These are phyloP conservation scores for Acrocalymma vagum DNA, from an alignment of 2,329 filamentous ascomycete genomes.

Conservation along the genomic window DNA sequence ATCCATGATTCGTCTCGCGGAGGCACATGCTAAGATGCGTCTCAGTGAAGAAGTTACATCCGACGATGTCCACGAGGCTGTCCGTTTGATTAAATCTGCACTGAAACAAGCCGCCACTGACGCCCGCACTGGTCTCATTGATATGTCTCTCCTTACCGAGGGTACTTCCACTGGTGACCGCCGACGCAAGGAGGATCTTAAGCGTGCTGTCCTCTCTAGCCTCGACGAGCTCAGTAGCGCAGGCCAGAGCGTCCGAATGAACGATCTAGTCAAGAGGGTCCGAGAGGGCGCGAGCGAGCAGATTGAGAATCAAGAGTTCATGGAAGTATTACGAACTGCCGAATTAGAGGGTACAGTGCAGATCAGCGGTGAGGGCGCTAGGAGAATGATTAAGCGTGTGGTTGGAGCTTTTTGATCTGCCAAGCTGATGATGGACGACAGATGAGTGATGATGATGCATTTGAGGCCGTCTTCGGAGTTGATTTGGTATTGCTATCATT, in stretches of 20 bases:
- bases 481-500: too few species aligned
- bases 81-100: conserved; percentile 90
- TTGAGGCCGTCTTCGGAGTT: too few species aligned
- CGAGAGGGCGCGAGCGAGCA: conserved; percentile 64
- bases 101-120: conserved; percentile 98
- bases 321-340: conserved; percentile 78
- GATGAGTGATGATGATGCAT: too few species aligned
- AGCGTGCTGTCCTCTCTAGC: conserved; percentile 75
- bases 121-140: conserved; percentile 86
- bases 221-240: conserved; percentile 79
- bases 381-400: conserved; percentile 82
- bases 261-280: conserved; percentile 78
- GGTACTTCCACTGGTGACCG: conserved; percentile 91
- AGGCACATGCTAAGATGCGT: conserved; percentile 98
- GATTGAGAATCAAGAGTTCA: conserved; percentile 82
- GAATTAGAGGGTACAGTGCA: conserved; percentile 87
- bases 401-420: conserved; percentile 40
- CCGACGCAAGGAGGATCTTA: conserved; percentile 82
- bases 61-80: conserved; percentile 87
- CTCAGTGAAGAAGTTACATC: conserved; percentile 78
- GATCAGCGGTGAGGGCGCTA: conserved; percentile 82
- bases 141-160: conserved; percentile 95
- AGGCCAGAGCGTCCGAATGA: conserved; percentile 72
- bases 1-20: conserved; percentile 95
- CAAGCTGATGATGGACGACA: too few species aligned